Conservation (phyloP, 2,329 filamentous ascomycete genomes). For the Beauveria brongniartii region DNA sequence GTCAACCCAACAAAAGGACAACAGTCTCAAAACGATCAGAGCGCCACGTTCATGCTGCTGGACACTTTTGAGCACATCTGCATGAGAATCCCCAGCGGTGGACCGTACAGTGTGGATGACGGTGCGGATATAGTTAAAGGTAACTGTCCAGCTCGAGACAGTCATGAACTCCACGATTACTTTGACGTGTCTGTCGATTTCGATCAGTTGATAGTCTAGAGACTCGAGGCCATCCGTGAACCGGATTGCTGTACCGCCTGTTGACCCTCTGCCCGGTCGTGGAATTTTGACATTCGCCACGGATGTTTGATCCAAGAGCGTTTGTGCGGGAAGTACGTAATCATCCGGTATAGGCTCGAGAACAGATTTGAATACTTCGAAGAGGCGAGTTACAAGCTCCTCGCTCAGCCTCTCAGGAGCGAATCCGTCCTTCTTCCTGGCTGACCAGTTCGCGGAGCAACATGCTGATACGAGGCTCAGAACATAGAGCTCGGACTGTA, state of each 20-base stretch:
- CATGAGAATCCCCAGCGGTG: constrained; percentile 29
- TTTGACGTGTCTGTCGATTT: constrained; percentile 48
- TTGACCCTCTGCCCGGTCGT: constrained; percentile 13
- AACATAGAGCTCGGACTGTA: constrained; percentile 58
- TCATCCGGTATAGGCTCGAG: constrained; percentile 51
- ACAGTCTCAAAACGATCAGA: constrained; percentile 47
- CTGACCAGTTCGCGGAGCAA: constrained; percentile 52
- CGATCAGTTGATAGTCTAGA: constrained; percentile 28
- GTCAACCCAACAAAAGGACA: constrained; percentile 59
- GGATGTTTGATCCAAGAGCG: constrained; percentile 46
- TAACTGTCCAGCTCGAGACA: constrained; percentile 53
- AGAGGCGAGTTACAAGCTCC: constrained; percentile 43
- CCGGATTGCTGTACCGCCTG: neutral
- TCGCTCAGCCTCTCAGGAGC: constrained; percentile 33
- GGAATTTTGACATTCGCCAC: constrained; percentile 29
- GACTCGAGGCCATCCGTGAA: neutral
- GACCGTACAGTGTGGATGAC: constrained; percentile 44
- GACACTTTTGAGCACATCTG: constrained; percentile 26
- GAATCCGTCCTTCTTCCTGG: constrained; percentile 15
- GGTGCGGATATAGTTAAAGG: constrained; percentile 50
- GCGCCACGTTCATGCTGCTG: constrained; percentile 44
- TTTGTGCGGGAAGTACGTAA: constrained; percentile 46
- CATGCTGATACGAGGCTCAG: constrained; percentile 57
- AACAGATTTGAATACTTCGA: constrained; percentile 49
- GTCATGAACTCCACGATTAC: constrained; percentile 55